Percentiles rank a stretch among this genome's conserved stretches.
phyloP scores from a whole-genome alignment of 2,329 filamentous ascomycete genomes.

The Penicillium freii region DNA sequence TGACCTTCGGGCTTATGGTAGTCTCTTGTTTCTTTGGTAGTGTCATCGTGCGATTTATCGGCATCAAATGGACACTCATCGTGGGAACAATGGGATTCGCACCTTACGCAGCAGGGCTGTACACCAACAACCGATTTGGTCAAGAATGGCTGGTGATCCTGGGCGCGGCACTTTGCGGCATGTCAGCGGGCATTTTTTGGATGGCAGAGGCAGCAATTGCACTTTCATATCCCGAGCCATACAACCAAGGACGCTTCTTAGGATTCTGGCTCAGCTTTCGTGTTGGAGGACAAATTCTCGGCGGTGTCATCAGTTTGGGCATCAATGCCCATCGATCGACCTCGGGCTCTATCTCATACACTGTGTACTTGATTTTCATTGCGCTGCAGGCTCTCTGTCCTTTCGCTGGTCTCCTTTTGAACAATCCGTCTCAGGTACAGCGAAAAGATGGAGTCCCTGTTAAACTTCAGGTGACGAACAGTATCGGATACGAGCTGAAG shows the following conservation, averaged over 20 bases:
- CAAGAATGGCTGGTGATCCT: constrained; percentile 67
- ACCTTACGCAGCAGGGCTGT: constrained; percentile 68
- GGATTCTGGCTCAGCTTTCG: constrained; percentile 67
- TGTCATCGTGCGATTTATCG: constrained; percentile 63
- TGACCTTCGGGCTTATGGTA: constrained; percentile 72
- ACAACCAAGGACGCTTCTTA: constrained; percentile 62
- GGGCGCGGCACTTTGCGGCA: constrained; percentile 66
- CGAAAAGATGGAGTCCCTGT: constrained; percentile 65
- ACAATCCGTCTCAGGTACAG: constrained; percentile 60
- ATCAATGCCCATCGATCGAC: constrained; percentile 58
- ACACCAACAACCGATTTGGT: constrained; percentile 69
- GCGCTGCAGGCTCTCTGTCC: constrained; percentile 65
- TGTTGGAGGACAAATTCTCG: constrained; percentile 65
- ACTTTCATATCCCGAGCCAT: constrained; percentile 68
- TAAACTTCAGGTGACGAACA: constrained; percentile 56
- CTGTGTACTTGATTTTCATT: constrained; percentile 69
- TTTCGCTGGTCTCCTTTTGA: constrained; percentile 63
- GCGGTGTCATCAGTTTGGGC: constrained; percentile 69
- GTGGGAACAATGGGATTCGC: constrained; percentile 71
- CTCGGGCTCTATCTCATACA: constrained; percentile 66
- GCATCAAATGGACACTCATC: constrained; percentile 69
- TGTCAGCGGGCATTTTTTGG: constrained; percentile 73
- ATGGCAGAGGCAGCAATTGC: constrained; percentile 72
- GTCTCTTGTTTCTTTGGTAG: constrained; percentile 66
- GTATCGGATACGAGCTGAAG: constrained; percentile 59